These are phyloP conservation scores for Mortierella sp. DNA, from an alignment of 371 early-diverging fungal genomes.

Conservation along the genomic window DNA sequence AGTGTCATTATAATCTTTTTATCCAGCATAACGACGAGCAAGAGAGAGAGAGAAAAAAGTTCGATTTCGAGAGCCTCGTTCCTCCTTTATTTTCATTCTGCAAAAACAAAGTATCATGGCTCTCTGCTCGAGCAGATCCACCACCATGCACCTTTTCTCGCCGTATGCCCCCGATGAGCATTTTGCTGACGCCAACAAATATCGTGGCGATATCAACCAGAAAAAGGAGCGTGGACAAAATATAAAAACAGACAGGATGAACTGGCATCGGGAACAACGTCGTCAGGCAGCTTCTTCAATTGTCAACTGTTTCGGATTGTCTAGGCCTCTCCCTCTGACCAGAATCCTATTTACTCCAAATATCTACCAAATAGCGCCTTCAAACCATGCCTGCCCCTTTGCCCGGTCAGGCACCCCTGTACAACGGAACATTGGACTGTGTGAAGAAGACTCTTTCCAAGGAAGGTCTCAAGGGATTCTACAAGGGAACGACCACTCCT, in stretches of 20 bases:
- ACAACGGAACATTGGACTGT: conserved; percentile 82
- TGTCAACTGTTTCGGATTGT: too few species aligned
- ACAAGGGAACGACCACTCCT: conserved; percentile 86
- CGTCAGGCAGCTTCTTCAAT: too few species aligned
- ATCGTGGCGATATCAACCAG: too few species aligned
- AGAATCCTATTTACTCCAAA: neutral
- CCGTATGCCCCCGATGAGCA: too few species aligned
- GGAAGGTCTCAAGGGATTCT: conserved; percentile 83
- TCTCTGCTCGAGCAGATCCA: too few species aligned
- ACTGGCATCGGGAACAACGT: too few species aligned
- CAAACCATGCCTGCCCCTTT: conserved; percentile 85
- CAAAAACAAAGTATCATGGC: too few species aligned
- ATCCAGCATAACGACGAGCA: neutral
- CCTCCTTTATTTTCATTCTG: conserved; percentile 18
- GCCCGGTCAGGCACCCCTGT: conserved; percentile 66
- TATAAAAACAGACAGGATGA: too few species aligned
- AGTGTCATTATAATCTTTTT: neutral
- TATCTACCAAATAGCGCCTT: conserved; percentile 67
- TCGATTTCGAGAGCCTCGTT: conserved; percentile 17
- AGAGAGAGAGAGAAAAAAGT: neutral
- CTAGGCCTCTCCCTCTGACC: neutral
- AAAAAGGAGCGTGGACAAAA: too few species aligned
- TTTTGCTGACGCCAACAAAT: too few species aligned
- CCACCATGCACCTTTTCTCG: too few species aligned
- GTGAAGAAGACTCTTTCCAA: conserved; percentile 75